These are phyloP conservation scores for Stemphylium vesicarium DNA, from an alignment of 2,329 filamentous ascomycete species.

Conservation along the genomic window DNA sequence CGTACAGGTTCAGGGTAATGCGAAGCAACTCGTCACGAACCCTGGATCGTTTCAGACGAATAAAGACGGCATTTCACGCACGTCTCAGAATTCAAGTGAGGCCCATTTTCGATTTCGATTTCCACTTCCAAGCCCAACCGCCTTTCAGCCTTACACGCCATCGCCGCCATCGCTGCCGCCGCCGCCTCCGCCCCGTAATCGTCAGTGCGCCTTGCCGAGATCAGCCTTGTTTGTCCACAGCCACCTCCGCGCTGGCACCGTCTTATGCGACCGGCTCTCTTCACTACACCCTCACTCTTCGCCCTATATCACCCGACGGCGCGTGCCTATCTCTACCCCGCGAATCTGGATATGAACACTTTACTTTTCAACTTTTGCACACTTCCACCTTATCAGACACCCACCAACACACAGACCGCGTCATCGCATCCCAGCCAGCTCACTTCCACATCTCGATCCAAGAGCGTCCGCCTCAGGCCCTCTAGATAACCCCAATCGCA, in stretches of 20 bases:
- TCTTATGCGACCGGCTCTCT: conserved; percentile 20
- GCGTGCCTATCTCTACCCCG: conserved; percentile 31
- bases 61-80: neutral
- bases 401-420: conserved; percentile 27
- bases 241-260: conserved; percentile 31
- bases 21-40: neutral
- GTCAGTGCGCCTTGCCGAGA: conserved; percentile 25
- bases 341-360: conserved; percentile 45
- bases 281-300: conserved; percentile 15
- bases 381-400: conserved; percentile 27
- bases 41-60: neutral
- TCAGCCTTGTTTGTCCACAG: conserved; percentile 26
- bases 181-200: conserved; percentile 6
- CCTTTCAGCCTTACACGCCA: conserved; percentile 21
- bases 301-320: conserved; percentile 22
- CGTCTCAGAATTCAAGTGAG: neutral
- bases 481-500: conserved; percentile 30
- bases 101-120: neutral
- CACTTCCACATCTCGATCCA: conserved; percentile 20
- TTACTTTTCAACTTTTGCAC: conserved; percentile 32
- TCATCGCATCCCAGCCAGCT: conserved; percentile 30
- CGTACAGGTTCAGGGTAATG: neutral
- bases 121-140: neutral
- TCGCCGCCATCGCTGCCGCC: conserved; percentile 16
- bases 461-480: conserved; percentile 33